phyloP scores from a whole-genome alignment of 2,329 filamentous ascomycete genomes.

The Cordyceps tenuipes region DNA sequence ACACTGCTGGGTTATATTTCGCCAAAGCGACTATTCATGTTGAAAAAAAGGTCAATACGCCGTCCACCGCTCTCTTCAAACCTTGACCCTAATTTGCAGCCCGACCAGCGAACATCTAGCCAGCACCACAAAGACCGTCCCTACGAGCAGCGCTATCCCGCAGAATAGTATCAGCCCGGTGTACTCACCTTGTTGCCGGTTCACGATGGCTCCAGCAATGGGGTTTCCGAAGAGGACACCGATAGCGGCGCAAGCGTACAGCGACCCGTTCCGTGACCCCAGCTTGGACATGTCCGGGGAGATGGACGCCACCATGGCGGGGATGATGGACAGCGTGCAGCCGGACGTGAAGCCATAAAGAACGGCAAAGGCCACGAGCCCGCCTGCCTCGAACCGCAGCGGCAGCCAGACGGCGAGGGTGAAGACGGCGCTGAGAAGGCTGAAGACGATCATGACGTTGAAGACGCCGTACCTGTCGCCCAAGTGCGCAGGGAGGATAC shows the following conservation, averaged over 20 bases:
- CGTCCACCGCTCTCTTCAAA: not conserved
- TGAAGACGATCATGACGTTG: slow-evolving; percentile 52
- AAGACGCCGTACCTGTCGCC: slow-evolving; percentile 30
- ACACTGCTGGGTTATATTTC: no score
- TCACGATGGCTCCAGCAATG: not conserved
- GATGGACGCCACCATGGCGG: slow-evolving; percentile 30
- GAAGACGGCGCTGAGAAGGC: slow-evolving; percentile 48
- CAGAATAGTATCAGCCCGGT: not conserved
- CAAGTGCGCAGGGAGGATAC: not conserved
- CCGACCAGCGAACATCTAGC: not conserved
- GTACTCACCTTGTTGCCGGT: not conserved
- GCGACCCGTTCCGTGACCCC: slow-evolving; percentile 18
- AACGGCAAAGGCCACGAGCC: slow-evolving; percentile 17
- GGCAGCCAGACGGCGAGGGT: slow-evolving; percentile 2
- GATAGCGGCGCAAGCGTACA: not conserved
- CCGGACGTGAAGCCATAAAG: slow-evolving; percentile 23
- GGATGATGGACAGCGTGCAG: slow-evolving; percentile 24
- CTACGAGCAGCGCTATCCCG: not conserved
- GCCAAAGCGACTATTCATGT: no score
- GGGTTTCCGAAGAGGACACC: not conserved
- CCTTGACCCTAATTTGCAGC: not conserved
- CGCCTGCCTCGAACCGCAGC: not conserved
- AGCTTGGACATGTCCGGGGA: slow-evolving; percentile 32
- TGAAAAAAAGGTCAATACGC: no score
- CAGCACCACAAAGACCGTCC: not conserved